These are phyloP conservation scores for Leishmania major DNA, from an alignment of 208 protist genomes.

Conservation along the genomic window DNA sequence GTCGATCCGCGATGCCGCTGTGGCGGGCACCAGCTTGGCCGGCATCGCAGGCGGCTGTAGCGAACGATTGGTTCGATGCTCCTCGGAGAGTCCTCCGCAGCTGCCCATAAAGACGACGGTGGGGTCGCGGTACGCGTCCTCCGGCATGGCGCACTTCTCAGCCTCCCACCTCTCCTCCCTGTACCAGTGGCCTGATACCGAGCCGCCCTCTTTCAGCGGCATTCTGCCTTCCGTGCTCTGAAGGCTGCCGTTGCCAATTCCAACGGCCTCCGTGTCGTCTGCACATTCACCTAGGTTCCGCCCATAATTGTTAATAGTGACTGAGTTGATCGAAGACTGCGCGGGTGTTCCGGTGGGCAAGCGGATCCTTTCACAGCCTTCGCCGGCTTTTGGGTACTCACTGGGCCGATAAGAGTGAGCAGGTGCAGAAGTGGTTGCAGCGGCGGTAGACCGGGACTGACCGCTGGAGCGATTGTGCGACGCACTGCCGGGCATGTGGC, in stretches of 20 bases:
- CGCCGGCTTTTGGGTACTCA: slow-evolving; percentile 46
- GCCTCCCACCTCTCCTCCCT: neutral
- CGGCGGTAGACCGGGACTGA: neutral
- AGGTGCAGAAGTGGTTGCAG: neutral
- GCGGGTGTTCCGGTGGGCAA: slow-evolving; percentile 47
- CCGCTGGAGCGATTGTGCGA: neutral
- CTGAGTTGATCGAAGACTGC: slow-evolving; percentile 55
- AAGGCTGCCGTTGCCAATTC: neutral
- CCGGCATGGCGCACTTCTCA: neutral
- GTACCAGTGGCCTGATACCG: neutral
- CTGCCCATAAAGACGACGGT: neutral
- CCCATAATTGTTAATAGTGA: neutral
- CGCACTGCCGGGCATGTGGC: neutral
- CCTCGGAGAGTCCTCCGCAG: slow-evolving; percentile 18
- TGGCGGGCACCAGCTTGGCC: neutral
- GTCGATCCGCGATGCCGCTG: neutral
- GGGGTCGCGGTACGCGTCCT: neutral
- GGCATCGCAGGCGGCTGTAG: neutral
- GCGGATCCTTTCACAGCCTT: slow-evolving; percentile 53
- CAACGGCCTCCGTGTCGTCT: neutral
- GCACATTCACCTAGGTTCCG: neutral
- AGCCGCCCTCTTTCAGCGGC: neutral
- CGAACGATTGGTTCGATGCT: neutral
- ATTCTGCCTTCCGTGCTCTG: neutral
- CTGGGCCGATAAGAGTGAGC: neutral